Conservation (phyloP, 768 basidiomycete species). For the Lyophyllum decastes region DNA sequence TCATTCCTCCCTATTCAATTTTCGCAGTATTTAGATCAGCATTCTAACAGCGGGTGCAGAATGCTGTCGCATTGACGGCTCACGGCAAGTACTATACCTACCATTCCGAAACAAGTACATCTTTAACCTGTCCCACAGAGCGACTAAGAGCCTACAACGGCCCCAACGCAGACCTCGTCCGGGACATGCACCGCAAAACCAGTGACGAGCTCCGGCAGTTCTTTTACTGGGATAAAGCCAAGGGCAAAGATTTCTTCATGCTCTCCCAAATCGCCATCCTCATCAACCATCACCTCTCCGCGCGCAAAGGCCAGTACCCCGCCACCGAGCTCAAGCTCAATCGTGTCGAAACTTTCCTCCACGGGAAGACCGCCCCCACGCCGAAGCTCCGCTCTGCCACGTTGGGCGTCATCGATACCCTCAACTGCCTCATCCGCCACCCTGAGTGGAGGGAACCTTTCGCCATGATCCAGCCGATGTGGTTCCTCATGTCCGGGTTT, state of each 20-base stretch:
- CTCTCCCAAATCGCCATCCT: slow-evolving; percentile 37
- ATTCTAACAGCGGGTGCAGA: slow-evolving; percentile 45
- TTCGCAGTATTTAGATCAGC: neutral
- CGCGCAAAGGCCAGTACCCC: slow-evolving; percentile 5
- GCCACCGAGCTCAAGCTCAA: slow-evolving; percentile 19
- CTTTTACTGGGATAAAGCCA: slow-evolving; percentile 43
- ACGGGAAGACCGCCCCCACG: neutral
- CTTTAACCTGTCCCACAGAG: slow-evolving; percentile 29
- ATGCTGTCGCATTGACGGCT: slow-evolving; percentile 50
- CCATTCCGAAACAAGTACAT: neutral
- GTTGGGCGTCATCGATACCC: slow-evolving; percentile 16
- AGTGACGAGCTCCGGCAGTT: slow-evolving; percentile 34
- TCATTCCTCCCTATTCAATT: neutral
- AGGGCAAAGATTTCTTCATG: slow-evolving; percentile 49
- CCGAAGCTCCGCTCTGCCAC: neutral
- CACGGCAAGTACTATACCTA: slow-evolving; percentile 41
- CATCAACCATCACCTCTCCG: slow-evolving; percentile 11
- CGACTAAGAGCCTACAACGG: slow-evolving; percentile 52
- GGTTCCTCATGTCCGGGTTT: slow-evolving; percentile 45
- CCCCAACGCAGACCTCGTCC: slow-evolving; percentile 43
- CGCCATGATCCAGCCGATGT: slow-evolving; percentile 36
- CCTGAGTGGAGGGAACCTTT: slow-evolving; percentile 14
- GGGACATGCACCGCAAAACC: slow-evolving; percentile 37
- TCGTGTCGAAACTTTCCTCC: slow-evolving; percentile 28
- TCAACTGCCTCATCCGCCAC: slow-evolving; percentile 9